These are phyloP conservation scores for Saccharomyces cerevisiae DNA, from an alignment of 805 yeast species.

Conservation along the genomic window DNA sequence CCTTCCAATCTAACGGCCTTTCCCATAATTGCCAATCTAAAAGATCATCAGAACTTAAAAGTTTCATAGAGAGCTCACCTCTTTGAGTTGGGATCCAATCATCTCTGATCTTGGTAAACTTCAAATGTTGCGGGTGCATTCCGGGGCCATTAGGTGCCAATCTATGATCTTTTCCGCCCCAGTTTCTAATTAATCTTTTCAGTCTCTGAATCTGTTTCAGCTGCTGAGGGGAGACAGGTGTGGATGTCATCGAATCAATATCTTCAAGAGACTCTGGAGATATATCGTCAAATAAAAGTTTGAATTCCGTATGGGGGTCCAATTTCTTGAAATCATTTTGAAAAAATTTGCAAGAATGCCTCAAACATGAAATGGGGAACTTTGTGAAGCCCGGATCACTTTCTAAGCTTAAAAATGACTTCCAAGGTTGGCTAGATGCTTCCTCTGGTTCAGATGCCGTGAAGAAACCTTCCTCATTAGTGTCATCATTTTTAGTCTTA, in stretches of 20 bases:
- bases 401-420: constrained; percentile 20
- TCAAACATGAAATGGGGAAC: constrained; percentile 12
- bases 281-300: constrained; percentile 60
- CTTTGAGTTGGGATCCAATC: constrained; percentile 70
- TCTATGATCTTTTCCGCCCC: constrained; percentile 76
- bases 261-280: constrained; percentile 62
- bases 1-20: constrained; percentile 41
- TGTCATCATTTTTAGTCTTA: constrained; percentile 12
- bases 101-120: constrained; percentile 63
- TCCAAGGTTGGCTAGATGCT: background rate
- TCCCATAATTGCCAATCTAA: constrained; percentile 31
- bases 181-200: constrained; percentile 54
- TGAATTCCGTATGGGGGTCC: constrained; percentile 72
- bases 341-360: constrained; percentile 15
- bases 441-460: constrained; percentile 32
- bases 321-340: constrained; percentile 35
- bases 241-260: constrained; percentile 66
- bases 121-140: constrained; percentile 50
- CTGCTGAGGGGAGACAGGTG: constrained; percentile 60
- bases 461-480: constrained; percentile 34
- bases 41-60: constrained; percentile 36
- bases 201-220: constrained; percentile 50
- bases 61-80: constrained; percentile 56
- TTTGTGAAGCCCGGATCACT: constrained; percentile 21
- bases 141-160: constrained; percentile 56